These are phyloP conservation scores for Blastobotrys persicus DNA, from an alignment of 1,139 yeast genomes.

Conservation along the genomic window DNA sequence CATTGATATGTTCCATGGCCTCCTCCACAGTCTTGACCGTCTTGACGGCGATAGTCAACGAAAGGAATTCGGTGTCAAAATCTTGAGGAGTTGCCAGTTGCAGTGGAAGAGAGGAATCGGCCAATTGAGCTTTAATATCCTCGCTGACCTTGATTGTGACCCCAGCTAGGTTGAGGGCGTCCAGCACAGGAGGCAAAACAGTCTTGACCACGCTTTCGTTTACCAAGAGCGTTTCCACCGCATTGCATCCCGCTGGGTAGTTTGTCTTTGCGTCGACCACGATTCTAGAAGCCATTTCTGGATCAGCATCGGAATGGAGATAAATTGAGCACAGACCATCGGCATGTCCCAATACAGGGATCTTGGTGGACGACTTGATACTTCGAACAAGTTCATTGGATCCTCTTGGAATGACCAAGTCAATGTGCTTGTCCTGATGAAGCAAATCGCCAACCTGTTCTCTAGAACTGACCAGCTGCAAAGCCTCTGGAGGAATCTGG, in stretches of 20 bases:
- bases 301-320: conserved; percentile 71
- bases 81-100: conserved; percentile 45
- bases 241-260: conserved; percentile 98
- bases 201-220: conserved; percentile 46
- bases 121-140: conserved; percentile 20
- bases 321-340: conserved; percentile 94
- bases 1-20: conserved; percentile 81
- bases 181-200: conserved; percentile 40
- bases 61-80: conserved; percentile 78
- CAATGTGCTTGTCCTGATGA: conserved; percentile 84
- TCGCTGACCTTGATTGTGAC: conserved; percentile 70
- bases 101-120: conserved; percentile 31
- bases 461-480: conserved; percentile 84
- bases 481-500: conserved; percentile 71
- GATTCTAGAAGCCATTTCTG: conserved; percentile 70
- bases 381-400: conserved; percentile 84
- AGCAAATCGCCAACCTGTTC: conserved; percentile 84
- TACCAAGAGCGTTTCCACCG: conserved; percentile 81
- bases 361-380: conserved; percentile 83
- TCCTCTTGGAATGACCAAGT: conserved; percentile 95
- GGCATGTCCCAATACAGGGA: conserved; percentile 97
- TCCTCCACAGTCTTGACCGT: conserved; percentile 56
- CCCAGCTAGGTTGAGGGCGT: conserved; percentile 55
- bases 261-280: conserved; percentile 87
- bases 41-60: conserved; percentile 76